Base-by-base conservation (phyloP, 352 stramenopile genomes). In the Globisporangium echinulatum region DNA sequence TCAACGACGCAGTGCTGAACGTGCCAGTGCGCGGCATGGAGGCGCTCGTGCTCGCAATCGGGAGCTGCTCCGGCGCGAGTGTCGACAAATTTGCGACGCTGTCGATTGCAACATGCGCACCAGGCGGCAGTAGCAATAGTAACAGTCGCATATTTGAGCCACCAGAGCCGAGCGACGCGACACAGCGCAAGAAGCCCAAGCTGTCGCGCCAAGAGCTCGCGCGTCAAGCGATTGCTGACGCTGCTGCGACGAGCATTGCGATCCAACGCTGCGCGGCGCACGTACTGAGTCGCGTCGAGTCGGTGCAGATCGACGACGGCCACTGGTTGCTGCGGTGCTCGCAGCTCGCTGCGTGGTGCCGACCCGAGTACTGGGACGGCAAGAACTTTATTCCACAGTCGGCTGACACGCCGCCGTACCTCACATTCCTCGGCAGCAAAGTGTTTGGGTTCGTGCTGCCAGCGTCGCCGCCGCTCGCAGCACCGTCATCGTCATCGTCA, bases 351-450 rank as follows among this genome's bases (percentile, higher is more conserved):
- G 82, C 72, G 3, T 89, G 77, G 77, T 72, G 69, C 52, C 73
- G 67, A 43, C 66, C 49, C n/a, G 58, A 59, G 6, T 95, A 95
- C 58, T 95, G 85, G 85, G 75, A 95, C 62, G 83, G 83, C 48
- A 82, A 85, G 54, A 87, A 85, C 52, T 93, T 95, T 54, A 77
- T 87, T 49, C 72, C 82, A 5, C 68, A 65, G 53, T 49, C 60
- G 7, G 36, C 55, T 5, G 59, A 61, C 3, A 37, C 69, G 1
- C 63, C 64, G 5, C 74, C 82, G 19, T 93, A 84, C 56, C 64
- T 95, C 50, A 90, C 85, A n/a, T 95, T 95, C 54, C 69, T 95
- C 4, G 85, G 85, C 17, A 92, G 79, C 56, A 84, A 92, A 70
- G 52, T 67, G 19, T 93, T 95, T 67, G 83, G 74, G 10, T 83